Evolutionary conservation across 2,329 filamentous ascomycete species (phyloP).

Genomic region (Phialemonium atrogriseum): DNA sequence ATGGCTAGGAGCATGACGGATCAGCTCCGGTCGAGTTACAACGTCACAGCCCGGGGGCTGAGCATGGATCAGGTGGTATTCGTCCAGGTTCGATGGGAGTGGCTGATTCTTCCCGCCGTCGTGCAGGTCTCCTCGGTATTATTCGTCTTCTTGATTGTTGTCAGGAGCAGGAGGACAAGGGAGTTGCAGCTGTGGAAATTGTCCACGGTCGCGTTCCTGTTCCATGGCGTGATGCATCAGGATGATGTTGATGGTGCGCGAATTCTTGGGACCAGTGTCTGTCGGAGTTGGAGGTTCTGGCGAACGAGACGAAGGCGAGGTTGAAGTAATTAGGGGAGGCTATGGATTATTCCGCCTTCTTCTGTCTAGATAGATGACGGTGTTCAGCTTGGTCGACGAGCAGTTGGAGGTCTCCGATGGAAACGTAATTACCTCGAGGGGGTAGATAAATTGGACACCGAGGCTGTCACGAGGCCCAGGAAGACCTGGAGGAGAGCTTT

Average conservation of each 20-base stretch:
- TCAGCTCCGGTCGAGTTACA: conserved; percentile 5
- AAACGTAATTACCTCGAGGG: too few species aligned
- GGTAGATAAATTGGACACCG: too few species aligned
- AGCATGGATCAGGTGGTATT: conserved; percentile 10
- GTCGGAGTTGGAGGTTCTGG: conserved; percentile 5
- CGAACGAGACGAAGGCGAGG: too few species aligned
- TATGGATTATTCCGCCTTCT: too few species aligned
- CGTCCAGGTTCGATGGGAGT: conserved; percentile 7
- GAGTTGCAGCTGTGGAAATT: conserved; percentile 8
- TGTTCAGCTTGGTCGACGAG: too few species aligned
- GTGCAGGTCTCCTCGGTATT: conserved; percentile 2
- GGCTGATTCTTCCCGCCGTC: conserved; percentile 5
- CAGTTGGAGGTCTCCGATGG: too few species aligned
- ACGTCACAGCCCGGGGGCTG: conserved; percentile 11
- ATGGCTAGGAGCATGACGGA: conserved; percentile 11
- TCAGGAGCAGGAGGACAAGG: conserved; percentile 2
- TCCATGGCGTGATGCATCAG: conserved; percentile 4
- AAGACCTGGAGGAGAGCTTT: too few species aligned
- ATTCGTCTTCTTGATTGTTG: conserved; percentile 4
- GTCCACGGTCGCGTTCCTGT: conserved; percentile 4
- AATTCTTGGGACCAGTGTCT: conserved; percentile 4
- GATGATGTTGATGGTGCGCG: conserved; percentile 2
- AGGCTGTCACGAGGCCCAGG: too few species aligned
- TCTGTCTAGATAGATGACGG: too few species aligned
- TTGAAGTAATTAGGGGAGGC: too few species aligned